Evolutionary conservation across 495 filamentous ascomycete species (phyloP).

Genomic region (Xylaria intraflava): DNA sequence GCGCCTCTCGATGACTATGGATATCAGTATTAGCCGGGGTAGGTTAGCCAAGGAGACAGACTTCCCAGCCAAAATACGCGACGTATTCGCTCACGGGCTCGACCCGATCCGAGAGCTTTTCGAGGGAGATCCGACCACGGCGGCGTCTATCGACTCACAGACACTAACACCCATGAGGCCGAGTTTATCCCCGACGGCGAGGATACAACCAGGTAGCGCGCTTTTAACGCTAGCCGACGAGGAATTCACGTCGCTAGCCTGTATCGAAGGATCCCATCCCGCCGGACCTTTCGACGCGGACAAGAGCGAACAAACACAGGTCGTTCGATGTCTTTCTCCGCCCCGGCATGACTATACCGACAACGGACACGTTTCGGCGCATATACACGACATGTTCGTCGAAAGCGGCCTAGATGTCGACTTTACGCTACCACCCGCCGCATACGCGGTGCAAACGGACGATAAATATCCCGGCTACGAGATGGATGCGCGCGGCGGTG

Average conservation of each 20-base stretch:
- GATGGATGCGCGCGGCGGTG: not conserved
- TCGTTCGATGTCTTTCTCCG: not conserved
- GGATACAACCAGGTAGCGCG: slow-evolving; percentile 20
- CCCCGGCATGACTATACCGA: not conserved
- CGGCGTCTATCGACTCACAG: not conserved
- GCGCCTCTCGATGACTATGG: slow-evolving; percentile 30
- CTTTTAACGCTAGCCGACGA: slow-evolving; percentile 25
- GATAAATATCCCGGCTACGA: not conserved
- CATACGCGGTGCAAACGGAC: not conserved
- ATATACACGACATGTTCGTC: slow-evolving; percentile 4
- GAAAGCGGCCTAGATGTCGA: slow-evolving; percentile 3
- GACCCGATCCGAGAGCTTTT: slow-evolving; percentile 24
- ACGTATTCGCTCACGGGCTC: slow-evolving; percentile 26
- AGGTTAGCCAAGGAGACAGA: slow-evolving; percentile 26
- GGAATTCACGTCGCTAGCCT: slow-evolving; percentile 22
- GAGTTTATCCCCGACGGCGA: slow-evolving; percentile 7
- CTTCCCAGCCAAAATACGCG: slow-evolving; percentile 26
- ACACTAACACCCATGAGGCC: not conserved
- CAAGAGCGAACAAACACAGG: no score
- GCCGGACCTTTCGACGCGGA: not conserved
- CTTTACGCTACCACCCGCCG: not conserved
- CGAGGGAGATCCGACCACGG: not conserved
- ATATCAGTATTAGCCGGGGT: slow-evolving; percentile 28
- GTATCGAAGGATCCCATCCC: slow-evolving; percentile 2
- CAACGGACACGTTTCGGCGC: not conserved